A percentile compares a stretch with the other conserved stretches of the same genome.
Conservation (phyloP, 2,329 filamentous ascomycete genomes). For the Aureobasidium lini region DNA sequence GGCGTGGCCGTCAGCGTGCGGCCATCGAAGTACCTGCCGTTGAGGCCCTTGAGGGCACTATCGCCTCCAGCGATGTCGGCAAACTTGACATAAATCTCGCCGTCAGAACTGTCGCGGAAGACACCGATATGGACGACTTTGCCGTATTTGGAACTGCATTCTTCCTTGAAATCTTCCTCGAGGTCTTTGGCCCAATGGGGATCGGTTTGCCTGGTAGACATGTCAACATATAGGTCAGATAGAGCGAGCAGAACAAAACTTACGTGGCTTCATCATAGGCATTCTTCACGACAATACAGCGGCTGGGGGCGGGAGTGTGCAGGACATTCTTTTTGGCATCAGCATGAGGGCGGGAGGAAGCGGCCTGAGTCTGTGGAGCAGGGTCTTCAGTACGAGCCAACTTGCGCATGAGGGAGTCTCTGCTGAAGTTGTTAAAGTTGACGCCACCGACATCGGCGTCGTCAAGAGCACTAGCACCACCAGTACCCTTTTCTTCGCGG, state of each 20-base stretch:
- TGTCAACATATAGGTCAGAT: neutral
- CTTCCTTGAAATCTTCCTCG: constrained; percentile 83
- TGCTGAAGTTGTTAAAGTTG: constrained; percentile 99
- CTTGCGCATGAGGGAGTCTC: constrained; percentile 97
- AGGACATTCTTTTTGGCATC: constrained; percentile 70
- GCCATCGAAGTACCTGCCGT: constrained; percentile 91
- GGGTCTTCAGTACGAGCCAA: constrained; percentile 91
- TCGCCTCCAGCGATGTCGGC: constrained; percentile 90
- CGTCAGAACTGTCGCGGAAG: constrained; percentile 84
- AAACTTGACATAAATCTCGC: constrained; percentile 98
- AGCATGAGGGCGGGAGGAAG: constrained; percentile 11
- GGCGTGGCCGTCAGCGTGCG: constrained; percentile 88
- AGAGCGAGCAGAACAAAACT: constrained; percentile 32
- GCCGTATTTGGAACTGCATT: constrained; percentile 93
- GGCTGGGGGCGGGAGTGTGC: constrained; percentile 84
- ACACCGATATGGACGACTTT: constrained; percentile 83
- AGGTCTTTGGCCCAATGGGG: constrained; percentile 79
- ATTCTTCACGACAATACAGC: constrained; percentile 89
- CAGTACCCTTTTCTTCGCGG: constrained; percentile 76
- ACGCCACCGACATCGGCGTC: constrained; percentile 96
- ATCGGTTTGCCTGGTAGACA: constrained; percentile 68
- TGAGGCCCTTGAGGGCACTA: constrained; percentile 95
- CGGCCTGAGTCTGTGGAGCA: constrained; percentile 48
- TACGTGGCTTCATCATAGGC: constrained; percentile 93
- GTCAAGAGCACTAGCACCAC: constrained; percentile 88